Evolutionary conservation across 495 filamentous ascomycete species (phyloP).

Genomic region (Geopyxis carbonaria): DNA sequence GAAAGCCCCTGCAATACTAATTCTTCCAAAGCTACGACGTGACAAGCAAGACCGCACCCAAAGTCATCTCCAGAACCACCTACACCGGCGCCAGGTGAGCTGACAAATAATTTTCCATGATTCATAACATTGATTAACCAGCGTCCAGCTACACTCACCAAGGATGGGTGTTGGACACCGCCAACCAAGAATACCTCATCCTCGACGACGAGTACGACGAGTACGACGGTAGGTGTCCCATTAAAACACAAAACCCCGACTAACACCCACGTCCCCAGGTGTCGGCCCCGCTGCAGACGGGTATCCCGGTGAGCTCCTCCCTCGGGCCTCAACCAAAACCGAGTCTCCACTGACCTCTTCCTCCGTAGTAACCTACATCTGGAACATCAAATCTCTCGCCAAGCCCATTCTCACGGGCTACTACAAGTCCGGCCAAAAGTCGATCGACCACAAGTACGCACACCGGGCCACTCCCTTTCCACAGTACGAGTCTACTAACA

Average conservation of each 20-base stretch:
- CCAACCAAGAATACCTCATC: conserved; percentile 37
- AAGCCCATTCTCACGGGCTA: conserved; percentile 36
- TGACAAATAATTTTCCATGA: too few relatives aligned
- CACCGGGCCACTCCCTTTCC: too few relatives aligned
- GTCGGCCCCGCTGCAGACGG: conserved; percentile 30
- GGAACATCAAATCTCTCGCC: conserved; percentile 37
- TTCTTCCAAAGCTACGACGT: conserved; percentile 38
- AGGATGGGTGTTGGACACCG: conserved; percentile 38
- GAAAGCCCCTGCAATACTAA: too few relatives aligned
- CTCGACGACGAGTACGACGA: conserved; percentile 47
- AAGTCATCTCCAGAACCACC: conserved; percentile 36
- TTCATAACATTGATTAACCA: too few relatives aligned
- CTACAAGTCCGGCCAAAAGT: conserved; percentile 33
- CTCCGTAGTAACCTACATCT: conserved; percentile 39
- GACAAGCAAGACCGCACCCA: conserved; percentile 33
- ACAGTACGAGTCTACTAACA: too few relatives aligned
- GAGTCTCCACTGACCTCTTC: not conserved
- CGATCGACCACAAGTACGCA: conserved; percentile 48
- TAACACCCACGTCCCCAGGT: not conserved
- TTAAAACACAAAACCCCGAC: conserved; percentile 29
- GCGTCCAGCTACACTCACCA: conserved; percentile 52
- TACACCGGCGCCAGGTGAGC: conserved; percentile 38
- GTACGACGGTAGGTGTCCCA: conserved; percentile 28
- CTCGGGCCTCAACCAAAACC: not conserved
- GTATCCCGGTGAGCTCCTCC: conserved; percentile 23